phyloP scores from a whole-genome alignment of 2,329 filamentous ascomycete species.

The Talaromyces sp. region DNA sequence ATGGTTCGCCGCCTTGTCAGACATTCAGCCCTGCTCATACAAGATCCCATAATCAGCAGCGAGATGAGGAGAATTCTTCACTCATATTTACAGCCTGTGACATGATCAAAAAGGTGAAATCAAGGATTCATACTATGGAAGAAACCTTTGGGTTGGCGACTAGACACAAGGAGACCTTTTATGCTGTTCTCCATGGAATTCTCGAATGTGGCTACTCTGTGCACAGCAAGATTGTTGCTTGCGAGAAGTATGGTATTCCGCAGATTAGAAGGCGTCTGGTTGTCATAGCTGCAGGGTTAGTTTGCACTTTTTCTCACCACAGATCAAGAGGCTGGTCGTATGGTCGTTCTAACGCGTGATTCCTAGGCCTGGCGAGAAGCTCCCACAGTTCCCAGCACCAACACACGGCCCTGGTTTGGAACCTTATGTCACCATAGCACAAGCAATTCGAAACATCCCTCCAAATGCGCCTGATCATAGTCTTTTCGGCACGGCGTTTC shows the following conservation, averaged over 20 bases:
- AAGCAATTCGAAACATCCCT: conserved; percentile 38
- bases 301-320: neutral
- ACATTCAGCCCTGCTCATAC: conserved; percentile 70
- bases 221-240: conserved; percentile 58
- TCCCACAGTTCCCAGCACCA: conserved; percentile 60
- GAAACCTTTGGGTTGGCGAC: conserved; percentile 67
- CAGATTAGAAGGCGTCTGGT: conserved; percentile 47
- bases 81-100: conserved; percentile 44
- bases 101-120: conserved; percentile 54
- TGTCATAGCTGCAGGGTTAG: conserved; percentile 50
- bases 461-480: conserved; percentile 39
- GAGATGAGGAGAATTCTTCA: conserved; percentile 64
- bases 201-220: conserved; percentile 63
- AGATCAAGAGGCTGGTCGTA: conserved; percentile 1
- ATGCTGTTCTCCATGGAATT: conserved; percentile 53
- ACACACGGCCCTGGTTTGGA: conserved; percentile 48
- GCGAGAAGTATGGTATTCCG: conserved; percentile 45
- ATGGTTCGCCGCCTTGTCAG: conserved; percentile 74
- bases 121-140: conserved; percentile 70
- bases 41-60: conserved; percentile 31
- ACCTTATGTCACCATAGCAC: conserved; percentile 36
- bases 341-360: conserved; percentile 44
- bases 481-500: conserved; percentile 18
- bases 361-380: conserved; percentile 62
- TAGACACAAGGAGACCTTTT: conserved; percentile 52